Evolutionary conservation across 371 early-diverging fungal species (phyloP), one percentile per base, ranked within the genome.

Genomic region (Coemansia sp.): DNA sequence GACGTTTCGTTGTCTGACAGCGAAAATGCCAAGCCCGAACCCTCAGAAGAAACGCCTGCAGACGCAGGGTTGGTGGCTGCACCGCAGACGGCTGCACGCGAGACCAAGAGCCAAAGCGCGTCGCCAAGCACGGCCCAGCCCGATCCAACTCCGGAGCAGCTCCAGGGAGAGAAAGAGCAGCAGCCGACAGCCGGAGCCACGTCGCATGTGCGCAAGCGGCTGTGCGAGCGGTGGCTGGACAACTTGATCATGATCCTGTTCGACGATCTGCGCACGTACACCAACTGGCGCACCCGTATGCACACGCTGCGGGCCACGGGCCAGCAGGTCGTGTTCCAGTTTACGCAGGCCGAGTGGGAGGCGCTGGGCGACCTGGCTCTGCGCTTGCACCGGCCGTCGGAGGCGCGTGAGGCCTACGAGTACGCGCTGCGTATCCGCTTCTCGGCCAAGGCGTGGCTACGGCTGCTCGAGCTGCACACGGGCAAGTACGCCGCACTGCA

Each of bases 191-290:
- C 34, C 30, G 41, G 9, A 20, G n/a, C 7, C 11, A 20, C 8
- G 38, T 16, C 38, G 30, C 5, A 43, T 30, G 50, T 55, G 52
- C 90, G 91, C 81, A 97, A 98, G 82, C 86, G 98, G 16, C 86
- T 98, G 43, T 98, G 98, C 68, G 98, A 98, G 70, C 93, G 96
- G 67, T 98, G 98, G 98, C 83, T 98, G 67, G 98, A 98, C 77
- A 94, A 96, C 75, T 82, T 96, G 43, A 96, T 97, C 62, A 95
- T 96, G 96, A 93, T 97, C 4, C 79, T 98, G 43, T 98, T 95
- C 65, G 96, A 93, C 74, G 98, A 98, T 70, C 81, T 98, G 56
- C 89, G 98, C 35, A 88, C 93, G 20, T 98, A 95, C 77, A 93
- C 96, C 1, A 86, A 87, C 63, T 91, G 90, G 89, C 79, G 88